Evolutionary conservation across 31 red algal species (phyloP), one percentile per base, ranked within the genome.

Genomic region (Asparagopsis taxiformis): DNA sequence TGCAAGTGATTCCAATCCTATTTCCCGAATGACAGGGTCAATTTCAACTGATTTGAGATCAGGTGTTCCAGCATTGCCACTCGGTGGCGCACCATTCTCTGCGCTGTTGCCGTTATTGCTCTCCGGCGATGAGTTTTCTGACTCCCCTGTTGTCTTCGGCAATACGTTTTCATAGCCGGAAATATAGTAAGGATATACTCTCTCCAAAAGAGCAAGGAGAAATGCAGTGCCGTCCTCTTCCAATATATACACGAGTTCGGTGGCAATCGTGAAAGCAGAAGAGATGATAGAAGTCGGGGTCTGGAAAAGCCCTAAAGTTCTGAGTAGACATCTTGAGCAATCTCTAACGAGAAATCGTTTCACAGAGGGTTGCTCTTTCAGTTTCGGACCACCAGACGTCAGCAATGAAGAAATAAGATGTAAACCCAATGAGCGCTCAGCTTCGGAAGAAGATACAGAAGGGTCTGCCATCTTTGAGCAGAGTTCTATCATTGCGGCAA

Each of bases 381-480:
- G 61, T 21, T 36, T 56, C 49, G 72, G 24, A 1, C 88, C 88
- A 0, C 58, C 91, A 10, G 83, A 75, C 16, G 46, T 66, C 34
- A 94, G 57, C 17, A 81, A 37, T 29, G 83, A 43, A 30, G 84
- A 84, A 51, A 84, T 46, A 31, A 94, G 70, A n/a, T 85, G 65
- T 24, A 94, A 55, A 37, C 91, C 91, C n/a, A 94, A 44, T 17
- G 68, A 56, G 23, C 91, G 56, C 41, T 88, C 82, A 22, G 84
- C 68, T 15, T 63, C 57, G 22, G 84, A 89, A 23, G 56, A 48
- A 1, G 91, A 68, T 30, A 74, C 55, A 19, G 74, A 29, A 15
- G 91, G 91, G 59, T 94, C 91, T 2, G 85, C 74, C 91, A 94
- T 94, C 32, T 62, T 62, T n/a, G 83, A 79, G 23, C 63, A 52